phyloP scores from a whole-genome alignment of 768 basidiomycete genomes.

The Naganishia kalamii region DNA sequence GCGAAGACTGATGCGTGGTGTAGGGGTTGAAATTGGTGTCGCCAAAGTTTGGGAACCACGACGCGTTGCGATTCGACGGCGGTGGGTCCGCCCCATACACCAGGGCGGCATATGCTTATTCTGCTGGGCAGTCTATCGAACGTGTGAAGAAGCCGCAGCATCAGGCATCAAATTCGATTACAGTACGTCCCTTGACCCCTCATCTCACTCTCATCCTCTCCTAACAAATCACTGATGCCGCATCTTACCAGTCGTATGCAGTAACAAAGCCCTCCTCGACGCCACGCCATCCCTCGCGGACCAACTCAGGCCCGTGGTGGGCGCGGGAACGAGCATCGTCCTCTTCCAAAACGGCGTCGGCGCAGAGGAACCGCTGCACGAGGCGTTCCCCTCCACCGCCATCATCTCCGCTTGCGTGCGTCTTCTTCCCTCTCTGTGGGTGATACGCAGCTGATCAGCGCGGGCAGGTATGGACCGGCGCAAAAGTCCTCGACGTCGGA shows the following conservation, averaged over 20 bases:
- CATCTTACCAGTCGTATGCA: constrained; percentile 33
- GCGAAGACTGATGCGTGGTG: not conserved
- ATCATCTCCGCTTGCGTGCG: constrained; percentile 39
- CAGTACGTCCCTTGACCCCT: constrained; percentile 2
- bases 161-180: constrained; percentile 25
- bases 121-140: constrained; percentile 33
- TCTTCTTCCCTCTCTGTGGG: not conserved
- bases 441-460: not conserved
- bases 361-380: constrained; percentile 40
- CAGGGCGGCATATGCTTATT: no score
- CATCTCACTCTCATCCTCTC: not conserved
- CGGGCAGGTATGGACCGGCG: constrained; percentile 40
- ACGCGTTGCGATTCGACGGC: constrained; percentile 36
- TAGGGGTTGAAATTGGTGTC: constrained; percentile 33
- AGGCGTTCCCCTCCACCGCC: constrained; percentile 35
- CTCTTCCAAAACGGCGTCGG: constrained; percentile 44
- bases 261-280: constrained; percentile 43
- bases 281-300: constrained; percentile 39
- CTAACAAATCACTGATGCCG: not conserved
- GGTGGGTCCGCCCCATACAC: constrained; percentile 31
- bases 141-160: constrained; percentile 36
- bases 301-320: constrained; percentile 32
- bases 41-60: constrained; percentile 38
- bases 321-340: constrained; percentile 34
- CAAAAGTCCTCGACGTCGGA: constrained; percentile 27